These are phyloP conservation scores for Mortierella sp. DNA, from an alignment of 371 early-diverging fungal species.

Conservation along the genomic window DNA sequence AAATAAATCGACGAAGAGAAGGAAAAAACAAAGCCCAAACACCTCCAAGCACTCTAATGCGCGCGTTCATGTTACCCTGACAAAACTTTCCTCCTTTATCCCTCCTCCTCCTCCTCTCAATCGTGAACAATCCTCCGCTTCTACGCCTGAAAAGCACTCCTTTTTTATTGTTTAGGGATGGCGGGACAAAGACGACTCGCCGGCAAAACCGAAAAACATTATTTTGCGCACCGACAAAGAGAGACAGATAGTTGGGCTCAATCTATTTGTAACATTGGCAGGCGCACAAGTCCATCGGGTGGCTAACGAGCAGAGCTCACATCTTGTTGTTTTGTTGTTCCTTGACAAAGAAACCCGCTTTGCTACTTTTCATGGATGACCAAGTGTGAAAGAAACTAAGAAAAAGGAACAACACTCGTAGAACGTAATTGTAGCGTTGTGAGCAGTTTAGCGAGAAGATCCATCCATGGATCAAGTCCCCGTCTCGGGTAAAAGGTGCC, in stretches of 20 bases:
- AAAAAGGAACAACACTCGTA: not conserved
- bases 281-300: not conserved
- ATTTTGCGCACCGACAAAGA: constrained; percentile 7
- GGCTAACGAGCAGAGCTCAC: not conserved
- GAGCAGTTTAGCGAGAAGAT: not conserved
- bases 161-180: too few species aligned
- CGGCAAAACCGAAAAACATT: constrained; percentile 1
- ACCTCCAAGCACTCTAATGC: not conserved
- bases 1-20: not conserved
- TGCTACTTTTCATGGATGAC: not conserved
- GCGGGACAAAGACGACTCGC: not conserved
- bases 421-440: not conserved
- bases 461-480: not conserved
- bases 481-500: constrained; percentile 4
- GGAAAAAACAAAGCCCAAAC: too few species aligned
- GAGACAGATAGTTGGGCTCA: not conserved
- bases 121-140: too few species aligned
- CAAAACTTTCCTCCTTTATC: not conserved
- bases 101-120: not conserved
- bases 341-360: not conserved
- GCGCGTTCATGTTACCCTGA: not conserved
- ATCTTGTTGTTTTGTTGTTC: not conserved
- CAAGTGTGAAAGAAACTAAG: not conserved
- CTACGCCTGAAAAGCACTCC: not conserved
- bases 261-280: not conserved